Conservation (phyloP, 305 asterid genomes). For the Lippia alba region DNA sequence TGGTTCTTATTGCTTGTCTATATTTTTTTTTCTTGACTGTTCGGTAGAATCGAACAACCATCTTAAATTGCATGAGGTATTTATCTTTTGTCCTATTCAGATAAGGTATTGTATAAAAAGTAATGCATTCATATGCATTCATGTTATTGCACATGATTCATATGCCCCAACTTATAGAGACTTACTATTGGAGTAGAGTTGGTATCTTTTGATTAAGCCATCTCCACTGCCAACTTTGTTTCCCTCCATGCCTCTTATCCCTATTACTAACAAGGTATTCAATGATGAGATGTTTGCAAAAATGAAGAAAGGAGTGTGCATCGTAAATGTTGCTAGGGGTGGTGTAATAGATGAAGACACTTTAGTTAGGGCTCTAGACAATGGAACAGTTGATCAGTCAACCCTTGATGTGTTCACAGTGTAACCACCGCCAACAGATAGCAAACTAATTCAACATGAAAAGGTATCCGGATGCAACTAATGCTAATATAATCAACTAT, state of each 20-base stretch:
- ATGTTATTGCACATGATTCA: too few species aligned
- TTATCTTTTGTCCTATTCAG: too few species aligned
- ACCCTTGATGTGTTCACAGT: constrained; percentile 87
- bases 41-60: too few species aligned
- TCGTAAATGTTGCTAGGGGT: constrained; percentile 89
- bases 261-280: constrained; percentile 77
- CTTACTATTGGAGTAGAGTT: constrained; percentile 86
- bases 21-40: too few species aligned
- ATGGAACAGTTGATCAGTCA: constrained; percentile 87
- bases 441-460: constrained; percentile 81
- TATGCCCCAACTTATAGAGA: too few species aligned
- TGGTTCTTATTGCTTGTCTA: too few species aligned
- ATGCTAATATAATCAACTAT: too few species aligned
- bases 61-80: too few species aligned
- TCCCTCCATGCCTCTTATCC: constrained; percentile 98
- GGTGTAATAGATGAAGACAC: constrained; percentile 98
- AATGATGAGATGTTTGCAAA: constrained; percentile 79
- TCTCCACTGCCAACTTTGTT: constrained; percentile 76
- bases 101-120: too few species aligned
- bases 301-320: constrained; percentile 89
- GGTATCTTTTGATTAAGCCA: constrained; percentile 88
- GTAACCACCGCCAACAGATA: constrained; percentile 83
- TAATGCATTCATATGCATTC: too few species aligned
- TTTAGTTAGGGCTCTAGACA: constrained; percentile 84
- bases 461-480: too few species aligned